A percentile compares a stretch with the other conserved stretches of the same genome.
Evolutionary conservation across 805 yeast genomes (phyloP).

Genomic region (Schwanniomyces pseudopolymorphus): DNA sequence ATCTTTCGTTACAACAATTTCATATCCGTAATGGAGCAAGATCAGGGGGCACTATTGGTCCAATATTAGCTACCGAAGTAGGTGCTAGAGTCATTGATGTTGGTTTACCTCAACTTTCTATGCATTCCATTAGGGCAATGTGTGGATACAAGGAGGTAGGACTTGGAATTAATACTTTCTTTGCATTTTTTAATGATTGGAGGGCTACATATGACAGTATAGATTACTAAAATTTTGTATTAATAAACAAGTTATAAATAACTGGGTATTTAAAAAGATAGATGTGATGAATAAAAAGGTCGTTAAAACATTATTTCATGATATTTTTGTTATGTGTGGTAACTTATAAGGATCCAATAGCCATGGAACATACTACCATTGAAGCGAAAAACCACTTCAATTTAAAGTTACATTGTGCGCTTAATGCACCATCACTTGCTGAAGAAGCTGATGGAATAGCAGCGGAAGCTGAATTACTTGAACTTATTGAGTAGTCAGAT

Average conservation of each 20-base stretch:
- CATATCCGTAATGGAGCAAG: conserved; percentile 42
- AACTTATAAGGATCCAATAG: conserved; percentile 3
- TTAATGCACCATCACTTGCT: neutral
- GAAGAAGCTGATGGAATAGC: neutral
- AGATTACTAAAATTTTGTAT: neutral
- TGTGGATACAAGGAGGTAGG: conserved; percentile 41
- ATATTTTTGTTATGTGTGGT: neutral
- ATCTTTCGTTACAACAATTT: conserved; percentile 32
- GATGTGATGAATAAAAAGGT: neutral
- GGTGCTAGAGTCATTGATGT: conserved; percentile 63
- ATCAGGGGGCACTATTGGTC: conserved; percentile 46
- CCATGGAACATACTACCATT: conserved; percentile 1
- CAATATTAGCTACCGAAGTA: conserved; percentile 33
- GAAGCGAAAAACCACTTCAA: conserved; percentile 3
- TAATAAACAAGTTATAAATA: neutral
- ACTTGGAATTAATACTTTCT: conserved; percentile 33
- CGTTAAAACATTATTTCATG: conserved; percentile 1
- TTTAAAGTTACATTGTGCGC: neutral
- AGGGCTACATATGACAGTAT: conserved; percentile 10
- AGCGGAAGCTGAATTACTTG: conserved; percentile 1
- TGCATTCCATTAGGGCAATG: conserved; percentile 57
- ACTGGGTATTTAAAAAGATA: neutral
- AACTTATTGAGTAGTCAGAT: neutral
- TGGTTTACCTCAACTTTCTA: conserved; percentile 80
- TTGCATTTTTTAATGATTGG: conserved; percentile 32